Evolutionary conservation across 2,329 filamentous ascomycete species (phyloP), one percentile per base, ranked within the genome.

Genomic region (Tolypocladium inflatum): DNA sequence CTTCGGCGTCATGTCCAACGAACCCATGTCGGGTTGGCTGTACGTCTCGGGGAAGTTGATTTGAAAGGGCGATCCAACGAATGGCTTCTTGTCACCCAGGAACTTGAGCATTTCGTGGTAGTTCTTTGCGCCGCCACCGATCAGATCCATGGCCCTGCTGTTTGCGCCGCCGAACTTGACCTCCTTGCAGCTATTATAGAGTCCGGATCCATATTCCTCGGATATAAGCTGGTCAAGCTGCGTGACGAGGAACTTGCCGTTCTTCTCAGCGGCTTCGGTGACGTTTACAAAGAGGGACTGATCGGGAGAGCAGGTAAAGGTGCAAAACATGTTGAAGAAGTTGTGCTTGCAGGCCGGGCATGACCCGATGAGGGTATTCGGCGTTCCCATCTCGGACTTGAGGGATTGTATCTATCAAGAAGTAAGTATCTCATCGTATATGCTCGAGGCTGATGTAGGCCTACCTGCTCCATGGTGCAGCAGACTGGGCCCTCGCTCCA

Each of bases 241-340:
- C 1, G 89, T 91, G 17, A 97, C 91, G n/a, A 91, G 73, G 2
- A 69, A 71, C 64, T 84, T 84, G 42, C 75, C 80, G 51, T 73
- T 76, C 69, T 84, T 90, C 26, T 81, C 73, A 62, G 83, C 81
- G 0, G 87, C 88, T 56, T 86, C 75, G 13, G 94, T 97, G 50
- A 99, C 85, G 67, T 99, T 99, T 70, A 99, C 80, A 69, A 99
- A 99, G 0, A 96, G 78, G 0, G 91, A 97, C 71, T 99, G 94
- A 68, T 99, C 89, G 7, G 95, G 93, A 5, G 94, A 99, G 77
- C 95, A 99, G 2, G 92, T 97, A 69, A 99, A 97, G 5, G 91
- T 95, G 76, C 94, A 99, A 73, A 99, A 99, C 51, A 95, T 80
- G 76, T 99, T 96, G 79, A 90, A 97, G 78, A 99, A 99, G 78